Base-by-base conservation (phyloP, 1,284 basidiomycete genomes). In the Ganoderma leucocontextum region DNA sequence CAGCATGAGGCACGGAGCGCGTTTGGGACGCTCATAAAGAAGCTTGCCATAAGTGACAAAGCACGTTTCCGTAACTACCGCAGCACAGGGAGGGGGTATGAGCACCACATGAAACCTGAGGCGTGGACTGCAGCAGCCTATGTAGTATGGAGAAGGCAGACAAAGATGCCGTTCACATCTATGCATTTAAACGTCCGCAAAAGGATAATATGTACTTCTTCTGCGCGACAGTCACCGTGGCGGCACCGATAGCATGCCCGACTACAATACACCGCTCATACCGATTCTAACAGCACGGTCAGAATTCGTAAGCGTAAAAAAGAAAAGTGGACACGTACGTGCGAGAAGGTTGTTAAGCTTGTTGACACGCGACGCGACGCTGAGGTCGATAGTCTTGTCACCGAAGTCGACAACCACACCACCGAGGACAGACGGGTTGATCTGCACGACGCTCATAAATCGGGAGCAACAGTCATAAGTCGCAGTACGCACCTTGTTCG, bases 401-500 rank as follows among this genome's bases (percentile, higher is more conserved):
- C 96, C 98, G 80, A 99, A 97, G 85, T 99, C 97, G 66, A 99
- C 93, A 68, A 98, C 86, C 70, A 99, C 84, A 66, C 97, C 97
- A 70, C 96, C 96, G 68, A 98, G 83, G 69, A 97, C 85, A 19
- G 89, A 84, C 60, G 95, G 90, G 85, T 97, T 96, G 77, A 98
- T 92, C 94, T 96, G 70, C 22, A 13, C 59, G 36, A 1, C 47
- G 47, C 4, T 13, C 22, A 12, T 52, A 25, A 52, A 22, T 25
- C 47, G 22, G 7, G 4, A 25, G 47, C 47, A 52, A 25, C 10
- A 13, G 12, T 22, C 47, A 25, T 12, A 25, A 12, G 8, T 29
- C 47, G 22, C 22, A 13, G 10, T 4, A 75, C 82, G 72, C 74
- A 93, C 95, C 87, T 94, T 95, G 89, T 98, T 97, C 74, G 88